Percentiles rank a stretch among this genome's conserved stretches.
Conservation (phyloP, 306 rosid genomes). For the Ormosia emarginata region DNA sequence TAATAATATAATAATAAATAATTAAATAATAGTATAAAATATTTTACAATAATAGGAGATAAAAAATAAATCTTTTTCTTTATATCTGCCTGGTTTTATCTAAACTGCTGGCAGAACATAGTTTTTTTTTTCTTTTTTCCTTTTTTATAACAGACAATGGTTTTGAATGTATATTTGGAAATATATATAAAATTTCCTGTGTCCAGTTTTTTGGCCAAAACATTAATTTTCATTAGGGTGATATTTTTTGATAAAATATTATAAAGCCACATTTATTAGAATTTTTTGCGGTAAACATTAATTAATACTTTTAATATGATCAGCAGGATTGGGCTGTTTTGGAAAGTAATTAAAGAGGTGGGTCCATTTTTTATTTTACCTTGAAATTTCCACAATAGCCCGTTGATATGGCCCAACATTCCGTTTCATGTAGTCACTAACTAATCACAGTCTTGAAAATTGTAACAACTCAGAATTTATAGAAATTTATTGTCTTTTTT, state of each 20-base stretch:
- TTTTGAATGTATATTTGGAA: background rate
- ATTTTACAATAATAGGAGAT: no score
- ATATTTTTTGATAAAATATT: background rate
- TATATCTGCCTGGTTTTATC: no score
- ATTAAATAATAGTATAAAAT: no score
- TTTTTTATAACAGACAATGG: background rate
- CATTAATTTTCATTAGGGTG: background rate
- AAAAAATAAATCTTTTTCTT: no score
- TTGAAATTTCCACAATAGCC: background rate
- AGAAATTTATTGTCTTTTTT: no score
- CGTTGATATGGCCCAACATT: background rate
- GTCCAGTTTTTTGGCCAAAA: background rate
- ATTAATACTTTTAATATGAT: background rate
- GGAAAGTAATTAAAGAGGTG: background rate
- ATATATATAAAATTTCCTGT: background rate
- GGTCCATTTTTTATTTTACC: background rate
- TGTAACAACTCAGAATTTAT: no score
- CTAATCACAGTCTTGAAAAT: no score
- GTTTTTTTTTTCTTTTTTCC: background rate
- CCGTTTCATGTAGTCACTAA: background rate
- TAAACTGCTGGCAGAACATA: slow-evolving; percentile 2
- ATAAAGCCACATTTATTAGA: background rate
- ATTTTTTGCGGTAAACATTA: background rate
- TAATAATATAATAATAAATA: no score
- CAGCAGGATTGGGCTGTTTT: background rate